Evolutionary conservation across 1,284 basidiomycete genomes (phyloP).

Genomic region (Cystobasidium pallidum): DNA sequence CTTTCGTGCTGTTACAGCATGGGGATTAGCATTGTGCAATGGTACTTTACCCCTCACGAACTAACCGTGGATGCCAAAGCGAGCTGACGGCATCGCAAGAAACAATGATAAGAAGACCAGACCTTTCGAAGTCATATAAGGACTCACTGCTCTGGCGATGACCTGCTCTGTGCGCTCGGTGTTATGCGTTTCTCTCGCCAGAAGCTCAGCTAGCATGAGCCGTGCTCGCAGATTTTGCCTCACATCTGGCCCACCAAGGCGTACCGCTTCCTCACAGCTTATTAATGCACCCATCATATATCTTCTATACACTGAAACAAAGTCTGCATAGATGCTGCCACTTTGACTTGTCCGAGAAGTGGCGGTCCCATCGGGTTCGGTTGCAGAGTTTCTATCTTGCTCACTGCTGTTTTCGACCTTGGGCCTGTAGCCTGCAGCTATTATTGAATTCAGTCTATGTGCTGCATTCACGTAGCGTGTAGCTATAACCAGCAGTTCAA

Average conservation of each 20-base stretch:
- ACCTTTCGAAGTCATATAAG: background rate
- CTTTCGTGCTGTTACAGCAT: slow-evolving; percentile 19
- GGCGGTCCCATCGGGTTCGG: background rate
- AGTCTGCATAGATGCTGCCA: slow-evolving; percentile 2
- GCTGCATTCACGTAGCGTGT: slow-evolving; percentile 29
- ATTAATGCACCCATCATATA: slow-evolving; percentile 26
- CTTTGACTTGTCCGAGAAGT: background rate
- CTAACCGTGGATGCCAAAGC: slow-evolving; percentile 20
- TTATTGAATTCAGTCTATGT: slow-evolving; percentile 8
- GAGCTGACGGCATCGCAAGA: background rate
- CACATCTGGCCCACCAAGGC: slow-evolving; percentile 11
- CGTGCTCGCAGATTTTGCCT: slow-evolving; percentile 16
- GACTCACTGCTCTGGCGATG: slow-evolving; percentile 28
- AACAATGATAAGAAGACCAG: background rate
- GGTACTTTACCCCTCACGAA: background rate
- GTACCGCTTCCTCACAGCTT: slow-evolving; percentile 17
- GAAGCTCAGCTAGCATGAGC: slow-evolving; percentile 37
- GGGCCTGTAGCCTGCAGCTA: background rate
- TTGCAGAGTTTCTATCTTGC: no score
- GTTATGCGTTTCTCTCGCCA: slow-evolving; percentile 30
- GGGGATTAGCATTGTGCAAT: background rate
- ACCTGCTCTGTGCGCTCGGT: slow-evolving; percentile 8
- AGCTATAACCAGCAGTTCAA: slow-evolving; percentile 26
- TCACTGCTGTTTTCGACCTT: background rate
- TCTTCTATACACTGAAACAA: slow-evolving; percentile 18